Base-by-base conservation (phyloP, 2,329 filamentous ascomycete species). In the Colletotrichum tamarilloi region DNA sequence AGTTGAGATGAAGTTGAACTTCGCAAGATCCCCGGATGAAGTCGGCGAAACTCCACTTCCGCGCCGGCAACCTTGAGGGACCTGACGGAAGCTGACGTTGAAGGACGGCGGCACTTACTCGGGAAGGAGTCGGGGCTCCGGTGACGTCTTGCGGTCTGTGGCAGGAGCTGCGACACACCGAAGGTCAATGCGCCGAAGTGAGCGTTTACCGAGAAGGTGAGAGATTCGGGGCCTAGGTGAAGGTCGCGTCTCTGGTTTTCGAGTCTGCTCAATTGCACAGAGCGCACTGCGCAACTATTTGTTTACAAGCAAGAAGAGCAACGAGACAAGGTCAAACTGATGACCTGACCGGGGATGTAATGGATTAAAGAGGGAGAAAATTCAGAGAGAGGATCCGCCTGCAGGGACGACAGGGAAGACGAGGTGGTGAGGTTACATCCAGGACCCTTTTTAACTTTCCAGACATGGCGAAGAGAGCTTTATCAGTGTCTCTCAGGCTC, bases 351-450 rank as follows among this genome's bases (percentile, higher is more conserved):
- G 42, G 38, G 30, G 35, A 38, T 53, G 64, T 16, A 8, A 28
- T 16, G 7, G 42, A 35, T 35, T 28, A 38, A 32, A 58, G n/a
- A 68, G 32, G 26, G 24, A 12, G n/a, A 59, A 32, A 59, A 19
- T 28, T 32, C 14, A 64, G 22, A 35, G 14, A 19, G 4, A 22
- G 28, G 28, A 63, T 35, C 60, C 46, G 60, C 28, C 60, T 53
- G 28, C 46, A 63, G 28, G 60, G 53, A 49, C 22, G n/a, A 38
- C 46, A 62, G 16, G 38, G 16, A 19, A n/a, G 19, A n/a, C 12
- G 12, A 63, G 60, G 57, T n/a, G 46, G 57, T n/a, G 65, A 72
- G 58, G 66, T 73, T 71, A 57, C 71, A 73, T 66, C 26, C 56
- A 49, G 3, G 42, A 49, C 35, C 12, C 26, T 62, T 49, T 70